Base-by-base conservation (phyloP, 257 asterid species). In the Cordia subcordata region DNA sequence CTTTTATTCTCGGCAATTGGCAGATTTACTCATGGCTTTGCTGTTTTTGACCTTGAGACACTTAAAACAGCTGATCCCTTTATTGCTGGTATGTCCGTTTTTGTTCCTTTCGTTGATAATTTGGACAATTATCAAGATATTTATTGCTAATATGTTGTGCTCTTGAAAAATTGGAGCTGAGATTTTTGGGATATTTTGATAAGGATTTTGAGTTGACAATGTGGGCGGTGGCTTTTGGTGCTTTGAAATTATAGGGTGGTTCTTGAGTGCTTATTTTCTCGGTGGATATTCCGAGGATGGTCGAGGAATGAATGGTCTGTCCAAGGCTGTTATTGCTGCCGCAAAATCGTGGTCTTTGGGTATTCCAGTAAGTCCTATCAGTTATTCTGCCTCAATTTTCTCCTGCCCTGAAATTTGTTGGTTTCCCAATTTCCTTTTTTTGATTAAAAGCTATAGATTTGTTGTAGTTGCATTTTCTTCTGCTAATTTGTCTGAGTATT, bases 251-350 rank as follows among this genome's bases (percentile, higher is more conserved):
- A 17, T 57, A 93, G 99, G 99, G 58, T 93, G 99, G 97, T 75
- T 93, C 69, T 61, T 93, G 81, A 77, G 97, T 81, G 97, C 95
- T 42, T 89, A 93, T 68, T 85, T 93, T 73, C 91, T 93, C 20
- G 99, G 99, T 57, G 97, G 95, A 52, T 93, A 78, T 60, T 82
- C 82, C 12, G 88, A 93, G 61, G 95, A 93, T 60, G 97, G 97
- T 21, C 71, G 80, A 62, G 96, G 97, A 60, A 75, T 74, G 83
- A 93, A 82, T 59, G 99, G 96, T 38, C 58, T 65, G 52, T 72
- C 68, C 72, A 81, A 65, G 69, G 94, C 95, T 59, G 66, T 88
- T 66, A 50, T 72, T 64, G 86, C 95, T 38, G 91, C 95, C 11
- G 76, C 94, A 37, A 86, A 84, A 78, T 93, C 99, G 0, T 89